Evolutionary conservation across 345 rosid species (phyloP).

Genomic region (Geranium rotundifolium): DNA sequence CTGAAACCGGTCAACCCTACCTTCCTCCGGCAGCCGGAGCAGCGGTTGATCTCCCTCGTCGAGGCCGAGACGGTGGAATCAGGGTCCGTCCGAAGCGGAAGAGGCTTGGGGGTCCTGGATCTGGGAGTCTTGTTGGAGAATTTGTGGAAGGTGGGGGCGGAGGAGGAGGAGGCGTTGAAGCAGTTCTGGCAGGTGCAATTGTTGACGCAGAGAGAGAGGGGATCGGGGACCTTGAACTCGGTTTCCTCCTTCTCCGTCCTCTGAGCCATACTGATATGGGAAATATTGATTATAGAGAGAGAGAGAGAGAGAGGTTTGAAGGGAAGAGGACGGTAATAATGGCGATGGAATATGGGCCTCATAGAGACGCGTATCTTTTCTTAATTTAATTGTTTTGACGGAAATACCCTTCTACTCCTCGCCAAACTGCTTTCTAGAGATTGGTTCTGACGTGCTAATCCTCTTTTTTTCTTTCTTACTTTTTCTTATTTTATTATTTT

Average conservation of each 20-base stretch:
- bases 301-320: conserved; percentile 1
- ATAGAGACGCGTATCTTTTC: conserved; percentile 72
- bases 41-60: conserved; percentile 61
- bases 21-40: conserved; percentile 72
- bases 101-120: not conserved
- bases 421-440: not conserved
- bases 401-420: conserved; percentile 1
- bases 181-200: conserved; percentile 96
- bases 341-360: conserved; percentile 75
- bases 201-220: conserved; percentile 55
- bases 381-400: not conserved
- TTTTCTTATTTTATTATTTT: too few relatives aligned
- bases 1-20: conserved; percentile 97
- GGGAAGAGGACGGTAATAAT: conserved; percentile 21
- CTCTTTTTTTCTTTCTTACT: too few relatives aligned
- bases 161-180: conserved; percentile 50
- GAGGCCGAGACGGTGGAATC: conserved; percentile 16
- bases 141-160: conserved; percentile 2
- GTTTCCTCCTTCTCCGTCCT: conserved; percentile 92
- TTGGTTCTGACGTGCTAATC: not conserved
- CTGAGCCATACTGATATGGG: conserved; percentile 45
- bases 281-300: not conserved
- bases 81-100: too few relatives aligned
- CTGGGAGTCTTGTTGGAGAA: not conserved
- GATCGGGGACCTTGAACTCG: conserved; percentile 82